Percentiles rank a stretch among this genome's conserved stretches.
These are phyloP conservation scores for Zygosaccharomyces rouxii DNA, from an alignment of 805 yeast genomes.

Conservation along the genomic window DNA sequence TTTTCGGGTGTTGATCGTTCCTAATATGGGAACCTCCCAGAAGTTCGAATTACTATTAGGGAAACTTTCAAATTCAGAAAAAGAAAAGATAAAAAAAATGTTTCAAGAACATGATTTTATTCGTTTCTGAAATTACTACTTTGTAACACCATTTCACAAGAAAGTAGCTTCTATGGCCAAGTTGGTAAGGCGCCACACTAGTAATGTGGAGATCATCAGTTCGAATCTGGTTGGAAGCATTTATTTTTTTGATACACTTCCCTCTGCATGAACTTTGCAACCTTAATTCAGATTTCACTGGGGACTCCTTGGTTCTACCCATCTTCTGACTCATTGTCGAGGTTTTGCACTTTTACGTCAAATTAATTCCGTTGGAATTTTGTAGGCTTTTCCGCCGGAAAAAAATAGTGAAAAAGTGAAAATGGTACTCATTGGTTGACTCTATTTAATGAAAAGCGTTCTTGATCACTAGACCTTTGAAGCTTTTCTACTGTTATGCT, in stretches of 20 bases:
- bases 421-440: no score
- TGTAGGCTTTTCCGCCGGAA: background rate
- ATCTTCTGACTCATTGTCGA: no score
- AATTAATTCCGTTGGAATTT: no score
- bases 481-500: no score
- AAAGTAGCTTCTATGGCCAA: slow-evolving; percentile 62
- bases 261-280: background rate
- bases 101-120: background rate
- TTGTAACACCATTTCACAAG: no score
- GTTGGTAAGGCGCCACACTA: slow-evolving; percentile 87
- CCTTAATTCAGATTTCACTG: no score
- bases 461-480: background rate
- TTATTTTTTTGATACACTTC: background rate
- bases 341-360: no score
- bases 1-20: slow-evolving; percentile 58
- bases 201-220: slow-evolving; percentile 82
- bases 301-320: no score
- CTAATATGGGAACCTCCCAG: slow-evolving; percentile 59
- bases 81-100: background rate
- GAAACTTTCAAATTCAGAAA: background rate
- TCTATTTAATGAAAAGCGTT: background rate
- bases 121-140: no score
- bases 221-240: slow-evolving; percentile 68
- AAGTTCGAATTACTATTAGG: background rate
- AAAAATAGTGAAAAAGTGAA: no score